These are phyloP conservation scores for Leishmania amazonensis DNA, from an alignment of 208 protist species.

Conservation along the genomic window DNA sequence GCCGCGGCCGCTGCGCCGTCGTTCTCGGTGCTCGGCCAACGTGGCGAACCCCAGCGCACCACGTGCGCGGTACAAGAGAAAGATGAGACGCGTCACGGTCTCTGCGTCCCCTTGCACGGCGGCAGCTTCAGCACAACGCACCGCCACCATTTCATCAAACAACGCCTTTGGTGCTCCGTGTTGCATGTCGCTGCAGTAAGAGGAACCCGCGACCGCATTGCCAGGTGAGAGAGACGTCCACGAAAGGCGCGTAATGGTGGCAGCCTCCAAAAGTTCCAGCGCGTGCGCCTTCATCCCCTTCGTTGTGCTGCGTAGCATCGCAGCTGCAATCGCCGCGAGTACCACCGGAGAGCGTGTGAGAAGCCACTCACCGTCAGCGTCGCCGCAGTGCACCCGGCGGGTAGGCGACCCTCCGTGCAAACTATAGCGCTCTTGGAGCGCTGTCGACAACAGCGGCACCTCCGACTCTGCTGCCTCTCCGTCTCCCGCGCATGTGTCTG, in stretches of 20 bases:
- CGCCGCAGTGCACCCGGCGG: not conserved
- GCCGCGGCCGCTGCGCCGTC: constrained; percentile 3
- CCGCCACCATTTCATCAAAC: constrained; percentile 51
- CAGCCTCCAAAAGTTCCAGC: constrained; percentile 42
- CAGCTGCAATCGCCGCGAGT: constrained; percentile 37
- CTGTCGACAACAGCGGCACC: constrained; percentile 5
- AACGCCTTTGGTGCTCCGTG: constrained; percentile 1
- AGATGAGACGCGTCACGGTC: constrained; percentile 67
- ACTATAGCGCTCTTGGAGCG: constrained; percentile 11
- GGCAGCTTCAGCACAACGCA: constrained; percentile 63
- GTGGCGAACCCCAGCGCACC: constrained; percentile 37
- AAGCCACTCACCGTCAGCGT: constrained; percentile 31
- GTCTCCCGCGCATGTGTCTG: constrained; percentile 2
- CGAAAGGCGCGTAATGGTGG: constrained; percentile 38
- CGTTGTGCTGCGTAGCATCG: constrained; percentile 36
- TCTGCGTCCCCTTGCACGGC: constrained; percentile 58
- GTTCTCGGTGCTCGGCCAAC: constrained; percentile 29
- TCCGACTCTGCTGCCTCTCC: not conserved
- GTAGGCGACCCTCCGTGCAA: constrained; percentile 3
- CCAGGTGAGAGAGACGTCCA: not conserved
- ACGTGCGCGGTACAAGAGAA: constrained; percentile 59
- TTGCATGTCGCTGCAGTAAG: not conserved
- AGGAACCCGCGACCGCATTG: not conserved
- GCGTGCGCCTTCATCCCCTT: constrained; percentile 26
- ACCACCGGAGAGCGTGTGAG: constrained; percentile 27